phyloP scores from a whole-genome alignment of 169 alveolate species.

The Plasmodium cynomolgi region DNA sequence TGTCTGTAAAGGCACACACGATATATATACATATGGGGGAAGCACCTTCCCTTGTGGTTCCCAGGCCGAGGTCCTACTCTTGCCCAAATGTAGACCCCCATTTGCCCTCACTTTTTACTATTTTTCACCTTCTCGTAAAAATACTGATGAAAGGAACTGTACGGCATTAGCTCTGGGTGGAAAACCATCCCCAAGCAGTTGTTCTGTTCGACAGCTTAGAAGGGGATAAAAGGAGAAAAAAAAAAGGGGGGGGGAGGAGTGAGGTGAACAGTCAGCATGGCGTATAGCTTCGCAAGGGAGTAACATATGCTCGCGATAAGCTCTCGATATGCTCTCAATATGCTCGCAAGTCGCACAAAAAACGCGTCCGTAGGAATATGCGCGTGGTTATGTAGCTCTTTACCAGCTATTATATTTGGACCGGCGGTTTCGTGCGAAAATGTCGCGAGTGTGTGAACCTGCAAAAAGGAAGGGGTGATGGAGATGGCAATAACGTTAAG shows the following conservation, averaged over 20 bases:
- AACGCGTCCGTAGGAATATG: neutral
- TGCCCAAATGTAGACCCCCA: neutral
- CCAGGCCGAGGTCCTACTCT: neutral
- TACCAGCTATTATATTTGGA: slow-evolving; percentile 43
- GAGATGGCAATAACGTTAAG: neutral
- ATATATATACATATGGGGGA: neutral
- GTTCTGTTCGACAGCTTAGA: slow-evolving; percentile 58
- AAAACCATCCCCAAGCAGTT: slow-evolving; percentile 58
- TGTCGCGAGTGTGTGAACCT: slow-evolving; percentile 55
- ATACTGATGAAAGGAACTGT: slow-evolving; percentile 42
- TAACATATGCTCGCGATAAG: neutral
- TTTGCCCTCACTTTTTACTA: neutral
- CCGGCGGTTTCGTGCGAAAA: slow-evolving; percentile 49
- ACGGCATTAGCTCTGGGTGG: slow-evolving; percentile 71
- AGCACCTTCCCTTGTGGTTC: neutral
- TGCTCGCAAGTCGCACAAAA: neutral
- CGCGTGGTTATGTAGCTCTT: neutral
- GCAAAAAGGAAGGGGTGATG: neutral
- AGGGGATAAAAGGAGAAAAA: neutral
- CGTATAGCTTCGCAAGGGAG: neutral
- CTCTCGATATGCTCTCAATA: neutral
- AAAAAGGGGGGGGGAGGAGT: neutral
- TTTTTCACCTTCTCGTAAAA: slow-evolving; percentile 56
- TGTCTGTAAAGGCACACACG: neutral
- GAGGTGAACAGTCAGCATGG: neutral